phyloP scores from a whole-genome alignment of 345 rosid genomes.

The Pseudoturritis turrita region DNA sequence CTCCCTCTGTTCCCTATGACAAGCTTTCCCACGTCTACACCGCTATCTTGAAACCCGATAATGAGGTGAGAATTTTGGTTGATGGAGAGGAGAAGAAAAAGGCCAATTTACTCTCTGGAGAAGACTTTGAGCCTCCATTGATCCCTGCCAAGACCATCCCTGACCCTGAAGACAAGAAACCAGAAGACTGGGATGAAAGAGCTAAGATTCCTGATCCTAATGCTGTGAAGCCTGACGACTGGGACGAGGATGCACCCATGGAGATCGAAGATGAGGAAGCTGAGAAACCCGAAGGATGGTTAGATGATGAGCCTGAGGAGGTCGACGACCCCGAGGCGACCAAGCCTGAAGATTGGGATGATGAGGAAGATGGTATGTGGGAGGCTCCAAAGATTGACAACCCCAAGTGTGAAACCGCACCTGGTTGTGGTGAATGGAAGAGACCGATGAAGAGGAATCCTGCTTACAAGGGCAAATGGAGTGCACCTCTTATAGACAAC shows the following conservation, averaged over 20 bases:
- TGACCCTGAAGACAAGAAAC: slow-evolving; percentile 85
- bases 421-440: slow-evolving; percentile 94
- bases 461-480: slow-evolving; percentile 89
- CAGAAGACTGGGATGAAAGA: slow-evolving; percentile 90
- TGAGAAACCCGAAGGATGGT: slow-evolving; percentile 88
- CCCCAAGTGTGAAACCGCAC: slow-evolving; percentile 69
- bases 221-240: slow-evolving; percentile 79
- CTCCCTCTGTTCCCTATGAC: slow-evolving; percentile 77
- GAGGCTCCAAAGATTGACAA: slow-evolving; percentile 83
- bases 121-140: slow-evolving; percentile 78
- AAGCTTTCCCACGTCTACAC: slow-evolving; percentile 83
- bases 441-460: slow-evolving; percentile 77
- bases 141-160: slow-evolving; percentile 81
- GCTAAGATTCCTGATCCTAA: slow-evolving; percentile 68
- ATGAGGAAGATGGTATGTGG: slow-evolving; percentile 93
- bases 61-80: slow-evolving; percentile 55
- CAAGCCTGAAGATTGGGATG: slow-evolving; percentile 94
- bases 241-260: slow-evolving; percentile 96
- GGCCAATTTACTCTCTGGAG: slow-evolving; percentile 58
- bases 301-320: slow-evolving; percentile 89
- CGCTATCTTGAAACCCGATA: slow-evolving; percentile 69
- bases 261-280: slow-evolving; percentile 81
- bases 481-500: slow-evolving; percentile 70
- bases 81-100: slow-evolving; percentile 87
- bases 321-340: slow-evolving; percentile 82